Evolutionary conservation across 192 early-diverging fungal genomes (phyloP).

Genomic region (Coemansia sp.): DNA sequence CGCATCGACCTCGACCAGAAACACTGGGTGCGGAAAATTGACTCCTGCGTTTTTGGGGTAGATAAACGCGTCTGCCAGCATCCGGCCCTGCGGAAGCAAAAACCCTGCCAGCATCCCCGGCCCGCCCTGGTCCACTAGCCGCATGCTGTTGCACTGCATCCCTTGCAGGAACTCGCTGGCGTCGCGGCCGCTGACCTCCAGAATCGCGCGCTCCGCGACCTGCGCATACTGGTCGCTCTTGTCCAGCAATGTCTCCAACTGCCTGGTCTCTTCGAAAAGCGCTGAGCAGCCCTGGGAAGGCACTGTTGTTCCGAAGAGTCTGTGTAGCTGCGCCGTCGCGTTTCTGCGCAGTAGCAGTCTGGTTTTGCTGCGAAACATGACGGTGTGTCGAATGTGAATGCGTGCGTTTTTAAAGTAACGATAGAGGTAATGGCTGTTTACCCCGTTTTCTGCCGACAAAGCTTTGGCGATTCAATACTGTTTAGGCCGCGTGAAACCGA

Average conservation of each 20-base stretch:
- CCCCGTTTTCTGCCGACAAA: too few relatives aligned
- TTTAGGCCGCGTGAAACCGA: too few relatives aligned
- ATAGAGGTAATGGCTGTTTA: too few relatives aligned
- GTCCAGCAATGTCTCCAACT: conserved; percentile 31
- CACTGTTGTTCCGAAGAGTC: background rate
- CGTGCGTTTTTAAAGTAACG: background rate
- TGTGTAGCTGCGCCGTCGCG: conserved; percentile 3
- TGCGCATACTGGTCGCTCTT: conserved; percentile 49
- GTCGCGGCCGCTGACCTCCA: conserved; percentile 71
- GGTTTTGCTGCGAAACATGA: background rate
- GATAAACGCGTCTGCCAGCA: conserved; percentile 88
- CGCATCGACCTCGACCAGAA: conserved; percentile 77
- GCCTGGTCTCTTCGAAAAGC: conserved; percentile 4
- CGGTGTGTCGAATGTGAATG: background rate
- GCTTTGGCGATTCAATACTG: too few relatives aligned
- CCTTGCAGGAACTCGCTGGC: conserved; percentile 87
- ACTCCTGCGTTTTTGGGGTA: conserved; percentile 66
- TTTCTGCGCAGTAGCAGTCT: background rate
- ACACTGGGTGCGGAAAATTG: conserved; percentile 67
- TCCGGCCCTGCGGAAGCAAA: conserved; percentile 83
- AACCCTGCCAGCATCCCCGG: conserved; percentile 79
- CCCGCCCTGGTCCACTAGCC: conserved; percentile 64
- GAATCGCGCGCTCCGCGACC: conserved; percentile 59
- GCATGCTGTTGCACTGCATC: conserved; percentile 87
- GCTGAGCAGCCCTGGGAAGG: background rate